Base-by-base conservation (phyloP, 257 asterid genomes). In the Solanum paucissectum region DNA sequence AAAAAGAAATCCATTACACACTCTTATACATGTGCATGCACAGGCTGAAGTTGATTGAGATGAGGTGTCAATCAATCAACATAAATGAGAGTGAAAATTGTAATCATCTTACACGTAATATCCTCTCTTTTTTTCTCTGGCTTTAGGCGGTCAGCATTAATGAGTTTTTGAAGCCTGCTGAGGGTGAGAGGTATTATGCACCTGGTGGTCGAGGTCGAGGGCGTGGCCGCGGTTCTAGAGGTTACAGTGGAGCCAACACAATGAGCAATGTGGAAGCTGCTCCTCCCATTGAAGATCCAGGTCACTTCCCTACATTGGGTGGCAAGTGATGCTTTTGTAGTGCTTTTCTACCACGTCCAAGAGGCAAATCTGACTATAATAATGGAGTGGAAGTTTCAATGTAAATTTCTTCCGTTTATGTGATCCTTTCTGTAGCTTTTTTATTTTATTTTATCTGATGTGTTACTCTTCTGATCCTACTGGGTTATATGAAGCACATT, bases 121-220 rank as follows among this genome's bases (percentile, higher is more conserved):
- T 5, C 85, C 34, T 21, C 62, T 55, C 25, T 25, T 71, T 69
- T 62, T 11, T 89, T 38, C 32, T 34, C 16, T 85, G 71, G 34
- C 71, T 87, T 29, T 88, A 96, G 99, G 92, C 96, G 58, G 95
- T 96, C 88, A 95, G 97, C 94, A 96, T 96, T 88, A 95, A 93
- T 23, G 98, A 95, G 89, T 96, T 96, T 90, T 87, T 96, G 94
- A 96, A 94, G 93, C 97, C 99, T n/a, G 94, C 94, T 71, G 97
- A 96, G 58, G 99, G 98, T 0, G 96, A 93, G 91, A 91, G 89
- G 90, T 90, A 46, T 89, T 88, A 87, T 86, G 46, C 64, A 62
- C 83, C 89, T 52, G 92, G 96, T 76, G 97, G 98, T 8, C 94
- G 95, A 7, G 98, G 99, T 0, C 94, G 98, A 0, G 98, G 98